Percentiles rank a stretch among this genome's conserved stretches.
These are phyloP conservation scores for Craterostigma plantagineum DNA, from an alignment of 257 asterid species.

Conservation along the genomic window DNA sequence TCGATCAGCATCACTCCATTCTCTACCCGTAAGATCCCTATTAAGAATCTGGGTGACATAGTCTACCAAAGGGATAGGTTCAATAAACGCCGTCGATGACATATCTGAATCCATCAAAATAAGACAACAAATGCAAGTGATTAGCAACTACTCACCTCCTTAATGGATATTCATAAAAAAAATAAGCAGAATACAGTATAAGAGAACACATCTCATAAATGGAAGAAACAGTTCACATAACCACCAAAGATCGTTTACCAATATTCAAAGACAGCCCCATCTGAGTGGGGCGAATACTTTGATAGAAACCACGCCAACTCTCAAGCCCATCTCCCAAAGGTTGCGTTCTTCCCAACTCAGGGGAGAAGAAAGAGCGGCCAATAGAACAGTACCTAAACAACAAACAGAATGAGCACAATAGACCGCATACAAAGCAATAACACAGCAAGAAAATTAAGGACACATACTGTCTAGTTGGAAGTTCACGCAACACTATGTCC, in stretches of 20 bases:
- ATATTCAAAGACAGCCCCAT: constrained; percentile 29
- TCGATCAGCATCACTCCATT: too few species aligned
- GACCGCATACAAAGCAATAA: background rate
- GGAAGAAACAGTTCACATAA: too few species aligned
- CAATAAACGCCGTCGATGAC: too few species aligned
- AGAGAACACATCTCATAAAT: background rate
- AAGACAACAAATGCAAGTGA: too few species aligned
- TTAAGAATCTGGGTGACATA: too few species aligned
- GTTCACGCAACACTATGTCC: constrained; percentile 35
- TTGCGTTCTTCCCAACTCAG: constrained; percentile 14
- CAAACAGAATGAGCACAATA: background rate
- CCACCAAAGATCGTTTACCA: background rate
- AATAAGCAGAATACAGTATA: background rate
- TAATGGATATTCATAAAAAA: background rate
- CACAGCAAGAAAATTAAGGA: background rate
- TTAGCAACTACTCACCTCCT: background rate
- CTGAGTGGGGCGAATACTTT: constrained; percentile 32
- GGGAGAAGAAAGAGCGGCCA: constrained; percentile 23
- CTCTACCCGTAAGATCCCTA: too few species aligned
- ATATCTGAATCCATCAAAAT: too few species aligned
- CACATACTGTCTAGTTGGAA: constrained; percentile 11
- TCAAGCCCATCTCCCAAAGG: constrained; percentile 11
- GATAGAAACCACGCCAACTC: constrained; percentile 42
- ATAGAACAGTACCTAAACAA: constrained; percentile 22
- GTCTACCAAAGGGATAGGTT: too few species aligned